phyloP scores from a whole-genome alignment of 176 grass and related monocot genomes.

The Neostapfia colusana region DNA sequence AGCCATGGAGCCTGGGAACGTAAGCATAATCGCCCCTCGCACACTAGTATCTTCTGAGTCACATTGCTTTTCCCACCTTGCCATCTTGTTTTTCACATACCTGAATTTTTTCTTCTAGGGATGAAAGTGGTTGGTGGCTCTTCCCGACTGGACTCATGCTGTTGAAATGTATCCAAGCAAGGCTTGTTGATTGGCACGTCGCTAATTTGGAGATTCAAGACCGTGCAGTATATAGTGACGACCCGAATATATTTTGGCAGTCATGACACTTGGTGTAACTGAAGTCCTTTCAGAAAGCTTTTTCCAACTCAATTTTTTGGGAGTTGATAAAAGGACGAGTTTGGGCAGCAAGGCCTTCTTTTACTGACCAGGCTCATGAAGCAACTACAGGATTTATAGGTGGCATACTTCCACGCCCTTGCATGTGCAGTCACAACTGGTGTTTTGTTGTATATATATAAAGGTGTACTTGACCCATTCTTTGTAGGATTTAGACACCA shows the following conservation, averaged over 20 bases:
- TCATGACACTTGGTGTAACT: conserved; percentile 2
- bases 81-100: not conserved
- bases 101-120: conserved; percentile 47
- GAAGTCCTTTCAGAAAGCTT: not conserved
- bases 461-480: too few species aligned
- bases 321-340: conserved; percentile 33
- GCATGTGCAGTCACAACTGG: too few species aligned
- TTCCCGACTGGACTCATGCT: conserved; percentile 72
- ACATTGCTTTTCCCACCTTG: not conserved
- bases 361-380: too few species aligned
- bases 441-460: too few species aligned
- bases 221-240: conserved; percentile 79
- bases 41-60: not conserved
- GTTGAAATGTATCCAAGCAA: conserved; percentile 93
- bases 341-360: too few species aligned
- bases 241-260: conserved; percentile 85
- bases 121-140: conserved; percentile 93
- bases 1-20: conserved; percentile 83
- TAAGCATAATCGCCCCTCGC: conserved; percentile 34
- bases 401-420: too few species aligned
- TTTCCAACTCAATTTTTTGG: conserved; percentile 51
- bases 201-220: conserved; percentile 95
- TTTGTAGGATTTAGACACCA: too few species aligned
- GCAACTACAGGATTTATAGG: too few species aligned
- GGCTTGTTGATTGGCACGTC: conserved; percentile 94